Conservation (phyloP, 1,284 basidiomycete species). For the Heterobasidion parviporum region DNA sequence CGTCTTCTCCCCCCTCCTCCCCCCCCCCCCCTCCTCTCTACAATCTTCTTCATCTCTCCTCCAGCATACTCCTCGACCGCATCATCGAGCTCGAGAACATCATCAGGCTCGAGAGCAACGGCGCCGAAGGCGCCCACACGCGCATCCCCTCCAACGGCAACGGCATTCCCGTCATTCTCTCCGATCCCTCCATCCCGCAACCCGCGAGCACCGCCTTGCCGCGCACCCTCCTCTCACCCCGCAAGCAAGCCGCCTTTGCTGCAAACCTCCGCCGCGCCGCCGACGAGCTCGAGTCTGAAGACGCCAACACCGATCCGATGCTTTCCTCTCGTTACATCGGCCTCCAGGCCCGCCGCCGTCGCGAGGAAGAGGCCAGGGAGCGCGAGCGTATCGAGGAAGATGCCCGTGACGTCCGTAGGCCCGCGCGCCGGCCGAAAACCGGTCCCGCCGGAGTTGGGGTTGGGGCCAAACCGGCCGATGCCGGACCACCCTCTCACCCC, state of each 20-base stretch:
- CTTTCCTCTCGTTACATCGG: slow-evolving; percentile 38
- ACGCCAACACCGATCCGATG: slow-evolving; percentile 35
- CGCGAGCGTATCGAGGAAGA: slow-evolving; percentile 29
- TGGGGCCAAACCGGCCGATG: slow-evolving; percentile 29
- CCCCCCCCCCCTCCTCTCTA: slow-evolving; percentile 5
- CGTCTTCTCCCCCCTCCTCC: slow-evolving; percentile 18
- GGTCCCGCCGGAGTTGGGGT: neutral
- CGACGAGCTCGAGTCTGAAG: slow-evolving; percentile 38
- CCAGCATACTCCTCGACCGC: slow-evolving; percentile 46
- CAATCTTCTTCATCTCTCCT: slow-evolving; percentile 1
- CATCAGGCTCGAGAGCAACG: slow-evolving; percentile 11
- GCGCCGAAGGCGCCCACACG: neutral
- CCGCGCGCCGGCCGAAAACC: neutral
- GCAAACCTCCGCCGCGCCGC: slow-evolving; percentile 39
- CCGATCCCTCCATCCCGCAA: slow-evolving; percentile 14
- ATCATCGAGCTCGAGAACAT: slow-evolving; percentile 46
- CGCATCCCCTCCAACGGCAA: neutral
- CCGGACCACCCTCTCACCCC: slow-evolving; percentile 7
- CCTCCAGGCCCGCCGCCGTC: slow-evolving; percentile 34
- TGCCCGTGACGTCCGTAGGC: slow-evolving; percentile 18
- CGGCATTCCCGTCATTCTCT: slow-evolving; percentile 9
- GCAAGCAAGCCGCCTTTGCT: slow-evolving; percentile 28
- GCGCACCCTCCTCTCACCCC: slow-evolving; percentile 31
- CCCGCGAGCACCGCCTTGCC: slow-evolving; percentile 35
- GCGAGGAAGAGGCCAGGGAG: slow-evolving; percentile 32